phyloP scores from a whole-genome alignment of 116 monocot genomes.

The Trichopus zeylanicus region DNA sequence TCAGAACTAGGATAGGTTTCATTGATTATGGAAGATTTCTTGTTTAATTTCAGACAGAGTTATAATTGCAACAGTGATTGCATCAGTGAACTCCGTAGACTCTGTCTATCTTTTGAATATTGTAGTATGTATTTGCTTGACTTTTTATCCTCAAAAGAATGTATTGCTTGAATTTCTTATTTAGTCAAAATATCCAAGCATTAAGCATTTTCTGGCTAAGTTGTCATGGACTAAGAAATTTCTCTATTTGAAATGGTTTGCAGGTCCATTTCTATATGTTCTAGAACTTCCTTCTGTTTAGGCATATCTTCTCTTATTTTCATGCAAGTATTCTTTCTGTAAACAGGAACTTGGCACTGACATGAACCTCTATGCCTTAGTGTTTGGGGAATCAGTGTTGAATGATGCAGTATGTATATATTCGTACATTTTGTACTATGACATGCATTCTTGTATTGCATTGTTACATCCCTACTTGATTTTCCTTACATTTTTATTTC shows the following conservation, averaged over 20 bases:
- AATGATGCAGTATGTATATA: slow-evolving; percentile 84
- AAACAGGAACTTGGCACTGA: slow-evolving; percentile 93
- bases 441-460: background rate
- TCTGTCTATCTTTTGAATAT: too few species aligned
- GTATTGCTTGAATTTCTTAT: too few species aligned
- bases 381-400: slow-evolving; percentile 98
- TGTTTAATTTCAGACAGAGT: too few species aligned
- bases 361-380: slow-evolving; percentile 90
- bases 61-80: too few species aligned
- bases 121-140: too few species aligned
- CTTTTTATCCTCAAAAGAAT: too few species aligned
- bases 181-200: background rate
- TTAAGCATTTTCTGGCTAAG: background rate
- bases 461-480: background rate
- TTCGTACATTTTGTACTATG: background rate
- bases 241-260: background rate
- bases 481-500: slow-evolving; percentile 1
- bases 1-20: too few species aligned
- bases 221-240: background rate
- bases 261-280: background rate
- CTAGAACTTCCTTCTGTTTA: background rate
- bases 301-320: background rate
- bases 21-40: too few species aligned
- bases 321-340: too few species aligned
- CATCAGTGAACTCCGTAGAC: background rate